A percentile compares a stretch with the other conserved stretches of the same genome.
phyloP scores from a whole-genome alignment of 352 stramenopile species.

The Thalassiosira mediterranea region DNA sequence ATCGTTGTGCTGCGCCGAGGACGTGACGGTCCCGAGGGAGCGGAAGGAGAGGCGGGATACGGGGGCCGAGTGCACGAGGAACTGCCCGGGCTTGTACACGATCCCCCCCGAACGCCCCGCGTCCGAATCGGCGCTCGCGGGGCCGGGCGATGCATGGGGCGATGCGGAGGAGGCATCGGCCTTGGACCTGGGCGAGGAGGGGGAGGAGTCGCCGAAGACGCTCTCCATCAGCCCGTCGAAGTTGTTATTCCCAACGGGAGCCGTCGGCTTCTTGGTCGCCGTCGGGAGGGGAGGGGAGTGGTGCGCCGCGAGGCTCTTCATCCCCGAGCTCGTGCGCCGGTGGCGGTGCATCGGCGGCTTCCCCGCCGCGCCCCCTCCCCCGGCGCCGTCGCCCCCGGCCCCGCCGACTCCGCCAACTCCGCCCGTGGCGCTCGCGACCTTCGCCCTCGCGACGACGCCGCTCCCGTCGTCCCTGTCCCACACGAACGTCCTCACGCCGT shows the following conservation, averaged over 20 bases:
- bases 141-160: neutral
- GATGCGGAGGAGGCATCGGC: slow-evolving; percentile 11
- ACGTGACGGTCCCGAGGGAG: slow-evolving; percentile 64
- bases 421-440: neutral
- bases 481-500: slow-evolving; percentile 73
- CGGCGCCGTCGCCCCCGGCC: neutral
- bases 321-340: slow-evolving; percentile 30
- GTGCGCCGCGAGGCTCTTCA: slow-evolving; percentile 7
- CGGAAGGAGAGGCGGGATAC: slow-evolving; percentile 79
- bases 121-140: neutral
- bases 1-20: slow-evolving; percentile 42
- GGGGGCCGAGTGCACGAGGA: slow-evolving; percentile 70
- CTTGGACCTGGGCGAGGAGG: neutral
- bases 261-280: slow-evolving; percentile 9
- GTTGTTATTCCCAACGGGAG: neutral
- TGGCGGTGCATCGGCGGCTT: slow-evolving; percentile 28
- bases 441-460: neutral
- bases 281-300: slow-evolving; percentile 27
- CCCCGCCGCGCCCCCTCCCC: neutral
- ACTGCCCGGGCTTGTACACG: slow-evolving; percentile 78
- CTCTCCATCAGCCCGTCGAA: slow-evolving; percentile 31
- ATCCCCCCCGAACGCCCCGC: slow-evolving; percentile 21
- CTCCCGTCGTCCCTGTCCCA: slow-evolving; percentile 70
- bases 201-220: slow-evolving; percentile 15
- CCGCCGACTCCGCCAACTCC: neutral